Conservation (phyloP, 169 alveolate species). For the Pseudocohnilembus persalinus region DNA sequence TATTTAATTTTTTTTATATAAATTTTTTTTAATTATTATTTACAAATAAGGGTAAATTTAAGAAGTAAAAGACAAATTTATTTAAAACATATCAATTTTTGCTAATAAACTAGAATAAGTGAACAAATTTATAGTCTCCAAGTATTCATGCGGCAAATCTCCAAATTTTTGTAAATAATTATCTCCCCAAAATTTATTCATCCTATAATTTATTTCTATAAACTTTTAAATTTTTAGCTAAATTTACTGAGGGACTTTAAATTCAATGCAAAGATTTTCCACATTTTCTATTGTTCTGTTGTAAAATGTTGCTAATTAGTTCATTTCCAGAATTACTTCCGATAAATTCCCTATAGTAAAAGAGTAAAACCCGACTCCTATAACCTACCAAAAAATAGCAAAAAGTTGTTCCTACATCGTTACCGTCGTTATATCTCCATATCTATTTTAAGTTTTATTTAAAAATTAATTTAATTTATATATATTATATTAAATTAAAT, state of each 20-base stretch:
- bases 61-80: background rate
- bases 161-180: background rate
- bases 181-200: background rate
- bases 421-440: conserved; percentile 42
- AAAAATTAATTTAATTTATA: too few species aligned
- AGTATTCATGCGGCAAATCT: background rate
- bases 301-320: background rate
- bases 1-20: too few species aligned
- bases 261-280: background rate
- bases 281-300: background rate
- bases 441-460: background rate
- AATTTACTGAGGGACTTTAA: background rate
- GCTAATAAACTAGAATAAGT: background rate
- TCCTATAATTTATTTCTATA: background rate
- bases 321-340: background rate
- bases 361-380: conserved; percentile 59
- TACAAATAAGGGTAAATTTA: background rate
- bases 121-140: background rate
- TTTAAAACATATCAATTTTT: background rate
- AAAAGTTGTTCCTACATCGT: conserved; percentile 29
- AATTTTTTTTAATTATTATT: too few species aligned
- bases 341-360: conserved; percentile 53
- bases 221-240: background rate
- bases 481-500: too few species aligned
- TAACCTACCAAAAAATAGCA: conserved; percentile 36